Base-by-base conservation (phyloP, 495 filamentous ascomycete genomes). In the Tuber indicum region DNA sequence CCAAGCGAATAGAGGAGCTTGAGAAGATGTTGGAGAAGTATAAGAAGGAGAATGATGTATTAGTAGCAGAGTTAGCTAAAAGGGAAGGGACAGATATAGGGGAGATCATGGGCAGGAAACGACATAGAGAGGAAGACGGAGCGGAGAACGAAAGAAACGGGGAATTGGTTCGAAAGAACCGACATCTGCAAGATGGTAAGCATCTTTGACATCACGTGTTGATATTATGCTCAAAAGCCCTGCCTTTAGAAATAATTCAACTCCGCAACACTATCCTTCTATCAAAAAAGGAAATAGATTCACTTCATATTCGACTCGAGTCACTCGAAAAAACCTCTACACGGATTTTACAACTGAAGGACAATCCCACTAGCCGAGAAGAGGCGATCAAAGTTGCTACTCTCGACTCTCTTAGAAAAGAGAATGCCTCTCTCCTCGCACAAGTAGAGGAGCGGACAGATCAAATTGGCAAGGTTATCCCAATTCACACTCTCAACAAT, bases 1-100 rank as follows among this genome's bases (percentile, higher is more conserved):
- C 88, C 1, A 86, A 90, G 74, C 92, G 93, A 26, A 92, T 98
- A 75, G 87, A 90, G 70, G 89, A 96, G 77, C 88, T 99, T 2
- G 94, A 98, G 81, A 88, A 90, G 66, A 86, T 98, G 16, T 88
- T 99, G 3, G 95, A 98, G 83, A 87, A 93, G 77, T 97, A 97
- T 85, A 91, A 96, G 73, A 86, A 86, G n/a, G 96, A 99, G 80
- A 86, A 96, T 44, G 89, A 93, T 78, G 88, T 86, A 8, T 86
- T 94, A 0, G 90, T 94, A 72, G 87, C 88, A 21, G 92, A 96
- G 70, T 86, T 97, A 45, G 88, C 90, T 1, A 87, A 89, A n/a
- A 84, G 86, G n/a, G 90, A 92, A 77, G 82, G 85, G 10, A 77
- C 84, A 32, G 73, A 70, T 9, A 78, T 75, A 75, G 81, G 79